phyloP scores from a whole-genome alignment of 306 rosid species.

The Quercus agrifolia region DNA sequence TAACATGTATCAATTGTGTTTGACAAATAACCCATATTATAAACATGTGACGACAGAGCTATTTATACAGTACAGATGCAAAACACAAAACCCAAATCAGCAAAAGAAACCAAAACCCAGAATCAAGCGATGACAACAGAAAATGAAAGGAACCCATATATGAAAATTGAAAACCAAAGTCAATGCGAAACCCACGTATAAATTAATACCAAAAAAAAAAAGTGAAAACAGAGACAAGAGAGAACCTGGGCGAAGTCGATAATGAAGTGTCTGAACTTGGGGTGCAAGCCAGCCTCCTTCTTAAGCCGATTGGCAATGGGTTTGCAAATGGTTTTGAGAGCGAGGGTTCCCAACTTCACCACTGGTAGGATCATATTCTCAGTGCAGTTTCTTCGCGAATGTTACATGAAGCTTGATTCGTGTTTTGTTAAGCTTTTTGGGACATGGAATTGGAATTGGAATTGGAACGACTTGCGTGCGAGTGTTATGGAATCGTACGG shows the following conservation, averaged over 20 bases:
- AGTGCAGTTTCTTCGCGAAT: not conserved
- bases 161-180: not conserved
- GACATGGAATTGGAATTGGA: not conserved
- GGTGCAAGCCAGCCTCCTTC: conserved; percentile 48
- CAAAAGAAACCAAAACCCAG: not conserved
- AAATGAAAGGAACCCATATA: not conserved
- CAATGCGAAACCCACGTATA: not conserved
- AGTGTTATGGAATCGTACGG: not conserved
- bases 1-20: not conserved
- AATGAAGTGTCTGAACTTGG: conserved; percentile 37
- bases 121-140: not conserved
- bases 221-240: not conserved
- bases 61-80: not conserved
- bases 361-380: conserved; percentile 39
- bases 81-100: not conserved
- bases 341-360: conserved; percentile 40
- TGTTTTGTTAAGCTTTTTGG: not conserved
- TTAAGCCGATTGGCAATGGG: conserved; percentile 45
- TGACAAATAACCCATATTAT: not conserved
- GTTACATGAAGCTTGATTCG: not conserved
- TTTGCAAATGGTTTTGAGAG: conserved; percentile 37
- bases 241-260: conserved; percentile 45
- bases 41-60: not conserved
- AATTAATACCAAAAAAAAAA: too few relatives aligned
- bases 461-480: not conserved